phyloP scores from a whole-genome alignment of 2,329 filamentous ascomycete genomes.

The Nemania abortiva region DNA sequence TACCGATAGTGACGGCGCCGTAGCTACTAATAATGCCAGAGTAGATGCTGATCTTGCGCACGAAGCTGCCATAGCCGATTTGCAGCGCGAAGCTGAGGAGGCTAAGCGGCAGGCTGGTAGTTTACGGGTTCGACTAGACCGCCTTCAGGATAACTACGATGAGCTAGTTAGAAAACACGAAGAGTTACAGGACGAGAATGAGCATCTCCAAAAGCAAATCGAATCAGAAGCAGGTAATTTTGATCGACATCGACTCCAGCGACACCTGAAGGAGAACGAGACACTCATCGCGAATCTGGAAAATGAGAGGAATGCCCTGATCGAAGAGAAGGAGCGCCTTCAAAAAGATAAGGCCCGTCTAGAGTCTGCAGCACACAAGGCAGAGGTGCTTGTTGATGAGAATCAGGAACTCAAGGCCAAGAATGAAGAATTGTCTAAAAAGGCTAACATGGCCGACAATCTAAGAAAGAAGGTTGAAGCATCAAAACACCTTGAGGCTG shows the following conservation, averaged over 20 bases:
- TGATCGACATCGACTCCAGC: slow-evolving; percentile 65
- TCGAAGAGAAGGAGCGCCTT: slow-evolving; percentile 58
- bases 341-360: slow-evolving; percentile 52
- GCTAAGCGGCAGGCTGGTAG: slow-evolving; percentile 70
- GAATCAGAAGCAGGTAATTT: slow-evolving; percentile 65
- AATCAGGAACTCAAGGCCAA: slow-evolving; percentile 70
- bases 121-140: slow-evolving; percentile 69
- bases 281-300: slow-evolving; percentile 79
- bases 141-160: slow-evolving; percentile 72
- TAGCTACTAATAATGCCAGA: slow-evolving; percentile 49
- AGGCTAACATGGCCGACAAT: slow-evolving; percentile 72
- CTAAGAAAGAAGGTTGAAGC: slow-evolving; percentile 73
- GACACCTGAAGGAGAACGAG: slow-evolving; percentile 74
- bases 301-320: slow-evolving; percentile 69
- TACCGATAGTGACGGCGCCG: slow-evolving; percentile 47
- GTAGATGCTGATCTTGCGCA: slow-evolving; percentile 66
- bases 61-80: slow-evolving; percentile 66
- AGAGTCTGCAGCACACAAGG: slow-evolving; percentile 62
- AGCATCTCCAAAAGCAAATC: slow-evolving; percentile 66
- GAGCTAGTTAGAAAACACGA: slow-evolving; percentile 65
- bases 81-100: slow-evolving; percentile 64
- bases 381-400: slow-evolving; percentile 68
- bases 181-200: slow-evolving; percentile 71
- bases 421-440: slow-evolving; percentile 69
- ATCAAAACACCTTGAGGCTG: slow-evolving; percentile 66